phyloP scores from a whole-genome alignment of 2,329 filamentous ascomycete genomes.

The Fusarium mangiferae region DNA sequence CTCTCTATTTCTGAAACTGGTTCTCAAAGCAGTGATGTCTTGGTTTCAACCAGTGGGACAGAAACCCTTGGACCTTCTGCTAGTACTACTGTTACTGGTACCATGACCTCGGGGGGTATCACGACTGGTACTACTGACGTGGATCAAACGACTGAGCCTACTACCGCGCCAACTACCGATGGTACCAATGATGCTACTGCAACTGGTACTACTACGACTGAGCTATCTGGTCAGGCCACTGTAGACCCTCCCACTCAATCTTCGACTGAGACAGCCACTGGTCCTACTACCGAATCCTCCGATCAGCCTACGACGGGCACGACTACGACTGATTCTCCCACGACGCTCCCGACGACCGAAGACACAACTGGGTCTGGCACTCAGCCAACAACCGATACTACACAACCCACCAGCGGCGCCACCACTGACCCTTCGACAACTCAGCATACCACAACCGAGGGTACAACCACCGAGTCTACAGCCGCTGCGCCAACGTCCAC shows the following conservation, averaged over 20 bases:
- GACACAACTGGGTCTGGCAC: background rate
- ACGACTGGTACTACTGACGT: background rate
- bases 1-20: background rate
- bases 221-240: background rate
- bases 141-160: background rate
- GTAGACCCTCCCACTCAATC: background rate
- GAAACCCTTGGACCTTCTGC: background rate
- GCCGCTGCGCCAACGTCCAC: background rate
- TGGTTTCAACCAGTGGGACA: background rate
- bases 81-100: background rate
- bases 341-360: background rate
- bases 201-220: background rate
- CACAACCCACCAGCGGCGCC: background rate
- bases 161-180: background rate
- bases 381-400: background rate
- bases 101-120: background rate
- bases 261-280: background rate
- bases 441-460: background rate
- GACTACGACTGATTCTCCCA: too few relatives aligned
- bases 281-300: background rate
- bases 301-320: too few relatives aligned
- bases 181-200: background rate
- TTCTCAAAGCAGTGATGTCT: background rate
- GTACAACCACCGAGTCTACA: background rate
- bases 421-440: background rate